Evolutionary conservation across 208 protist species (phyloP).

Genomic region (Lotmaria passim): DNA sequence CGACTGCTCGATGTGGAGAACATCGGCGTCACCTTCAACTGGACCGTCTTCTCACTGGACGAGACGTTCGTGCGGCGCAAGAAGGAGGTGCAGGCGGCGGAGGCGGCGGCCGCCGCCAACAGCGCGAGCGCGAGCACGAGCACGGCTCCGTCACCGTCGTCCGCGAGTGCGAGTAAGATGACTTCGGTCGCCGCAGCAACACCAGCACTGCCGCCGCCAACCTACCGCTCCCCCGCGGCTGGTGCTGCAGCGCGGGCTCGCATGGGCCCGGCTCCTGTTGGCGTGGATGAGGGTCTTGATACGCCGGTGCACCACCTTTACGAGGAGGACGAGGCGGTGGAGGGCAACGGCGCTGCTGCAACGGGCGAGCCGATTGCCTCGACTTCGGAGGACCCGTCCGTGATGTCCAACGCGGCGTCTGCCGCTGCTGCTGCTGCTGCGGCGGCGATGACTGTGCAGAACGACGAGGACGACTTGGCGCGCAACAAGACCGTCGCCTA

Average conservation of each 20-base stretch:
- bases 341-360: neutral
- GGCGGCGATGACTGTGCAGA: slow-evolving; percentile 15
- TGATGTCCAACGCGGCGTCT: neutral
- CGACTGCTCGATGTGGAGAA: slow-evolving; percentile 85
- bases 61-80: slow-evolving; percentile 51
- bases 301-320: slow-evolving; percentile 1
- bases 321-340: neutral
- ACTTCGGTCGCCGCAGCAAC: neutral
- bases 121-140: neutral
- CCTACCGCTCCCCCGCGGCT: slow-evolving; percentile 9
- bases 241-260: slow-evolving; percentile 3
- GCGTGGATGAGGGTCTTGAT: slow-evolving; percentile 17
- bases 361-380: neutral
- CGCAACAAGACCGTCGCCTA: slow-evolving; percentile 88
- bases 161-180: neutral
- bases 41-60: slow-evolving; percentile 87
- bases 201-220: neutral
- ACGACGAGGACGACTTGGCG: slow-evolving; percentile 35
- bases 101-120: neutral
- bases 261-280: slow-evolving; percentile 28
- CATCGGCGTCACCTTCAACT: slow-evolving; percentile 79
- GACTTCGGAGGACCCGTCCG: neutral
- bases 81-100: slow-evolving; percentile 16
- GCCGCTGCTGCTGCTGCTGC: neutral
- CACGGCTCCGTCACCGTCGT: neutral